A percentile compares a stretch with the other conserved stretches of the same genome.
These are phyloP conservation scores for Conringia planisiliqua DNA, from an alignment of 345 rosid species.

Conservation along the genomic window DNA sequence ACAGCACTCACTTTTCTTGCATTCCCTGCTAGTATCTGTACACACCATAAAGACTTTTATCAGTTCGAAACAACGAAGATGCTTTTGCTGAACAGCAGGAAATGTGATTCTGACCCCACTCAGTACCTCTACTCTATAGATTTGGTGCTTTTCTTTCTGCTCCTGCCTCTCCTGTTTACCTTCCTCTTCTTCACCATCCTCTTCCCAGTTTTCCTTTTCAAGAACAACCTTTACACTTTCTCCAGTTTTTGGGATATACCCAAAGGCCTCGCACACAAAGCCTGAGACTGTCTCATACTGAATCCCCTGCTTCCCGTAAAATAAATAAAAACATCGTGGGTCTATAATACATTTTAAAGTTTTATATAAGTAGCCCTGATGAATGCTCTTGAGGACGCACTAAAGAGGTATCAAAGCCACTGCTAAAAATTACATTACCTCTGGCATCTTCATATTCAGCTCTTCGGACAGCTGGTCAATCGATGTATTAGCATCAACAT, in stretches of 20 bases:
- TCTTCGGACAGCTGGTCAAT: slow-evolving; percentile 97
- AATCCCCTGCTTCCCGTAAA: slow-evolving; percentile 60
- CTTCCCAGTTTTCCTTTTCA: slow-evolving; percentile 77
- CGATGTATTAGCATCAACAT: slow-evolving; percentile 96
- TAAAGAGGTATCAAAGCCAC: slow-evolving; percentile 5
- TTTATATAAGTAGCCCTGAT: not conserved
- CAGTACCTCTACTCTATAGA: slow-evolving; percentile 83
- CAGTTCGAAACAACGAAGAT: slow-evolving; percentile 1
- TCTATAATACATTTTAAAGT: not conserved
- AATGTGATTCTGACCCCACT: not conserved
- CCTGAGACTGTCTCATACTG: slow-evolving; percentile 99
- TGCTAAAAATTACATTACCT: slow-evolving; percentile 47
- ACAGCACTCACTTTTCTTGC: slow-evolving; percentile 96
- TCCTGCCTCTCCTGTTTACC: slow-evolving; percentile 65
- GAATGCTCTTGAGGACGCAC: not conserved
- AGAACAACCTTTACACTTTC: slow-evolving; percentile 77
- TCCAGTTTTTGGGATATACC: slow-evolving; percentile 95
- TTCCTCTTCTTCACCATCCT: slow-evolving; percentile 55
- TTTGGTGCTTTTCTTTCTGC: slow-evolving; percentile 61
- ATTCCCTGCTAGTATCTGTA: slow-evolving; percentile 91
- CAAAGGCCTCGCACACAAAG: slow-evolving; percentile 93
- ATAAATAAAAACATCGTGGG: not conserved
- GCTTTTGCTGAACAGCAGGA: not conserved
- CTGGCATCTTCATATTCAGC: slow-evolving; percentile 90
- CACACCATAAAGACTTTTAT: slow-evolving; percentile 9